Evolutionary conservation across 1,284 basidiomycete genomes (phyloP).

Genomic region (Melampsora medusae): DNA sequence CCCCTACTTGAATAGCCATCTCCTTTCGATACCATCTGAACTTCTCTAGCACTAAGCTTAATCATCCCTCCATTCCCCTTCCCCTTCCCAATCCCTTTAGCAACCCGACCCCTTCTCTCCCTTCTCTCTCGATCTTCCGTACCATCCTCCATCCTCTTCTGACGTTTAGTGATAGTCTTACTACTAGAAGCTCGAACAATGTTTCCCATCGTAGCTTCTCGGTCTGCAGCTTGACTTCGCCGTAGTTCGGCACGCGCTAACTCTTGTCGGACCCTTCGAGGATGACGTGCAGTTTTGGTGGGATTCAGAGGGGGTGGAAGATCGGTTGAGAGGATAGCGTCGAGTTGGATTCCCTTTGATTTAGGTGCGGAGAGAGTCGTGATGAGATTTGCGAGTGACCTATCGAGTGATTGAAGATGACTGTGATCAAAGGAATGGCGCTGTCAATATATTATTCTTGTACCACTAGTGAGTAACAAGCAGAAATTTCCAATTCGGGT

Average conservation of each 20-base stretch:
- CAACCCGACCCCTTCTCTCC: neutral
- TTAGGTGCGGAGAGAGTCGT: slow-evolving; percentile 14
- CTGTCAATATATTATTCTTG: neutral
- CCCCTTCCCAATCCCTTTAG: neutral
- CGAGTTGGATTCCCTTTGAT: neutral
- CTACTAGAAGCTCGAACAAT: slow-evolving; percentile 19
- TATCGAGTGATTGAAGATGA: slow-evolving; percentile 16
- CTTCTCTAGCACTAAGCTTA: slow-evolving; percentile 7
- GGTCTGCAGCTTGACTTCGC: slow-evolving; percentile 26
- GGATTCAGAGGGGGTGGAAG: neutral
- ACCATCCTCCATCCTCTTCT: slow-evolving; percentile 20
- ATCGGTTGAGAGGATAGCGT: slow-evolving; percentile 1
- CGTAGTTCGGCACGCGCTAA: slow-evolving; percentile 14
- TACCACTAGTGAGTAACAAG: neutral
- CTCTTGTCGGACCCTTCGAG: slow-evolving; percentile 3
- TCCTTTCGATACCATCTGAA: slow-evolving; percentile 9
- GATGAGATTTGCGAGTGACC: slow-evolving; percentile 27
- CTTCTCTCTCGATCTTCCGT: slow-evolving; percentile 12
- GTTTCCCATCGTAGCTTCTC: slow-evolving; percentile 1
- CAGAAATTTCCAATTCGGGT: neutral
- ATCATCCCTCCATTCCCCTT: slow-evolving; percentile 5
- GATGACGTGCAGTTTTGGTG: slow-evolving; percentile 19
- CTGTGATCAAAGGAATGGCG: neutral
- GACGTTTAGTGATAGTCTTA: slow-evolving; percentile 23
- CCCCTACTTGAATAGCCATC: neutral